Base-by-base conservation (phyloP, 495 filamentous ascomycete genomes). In the Bryoglossum gracile region DNA sequence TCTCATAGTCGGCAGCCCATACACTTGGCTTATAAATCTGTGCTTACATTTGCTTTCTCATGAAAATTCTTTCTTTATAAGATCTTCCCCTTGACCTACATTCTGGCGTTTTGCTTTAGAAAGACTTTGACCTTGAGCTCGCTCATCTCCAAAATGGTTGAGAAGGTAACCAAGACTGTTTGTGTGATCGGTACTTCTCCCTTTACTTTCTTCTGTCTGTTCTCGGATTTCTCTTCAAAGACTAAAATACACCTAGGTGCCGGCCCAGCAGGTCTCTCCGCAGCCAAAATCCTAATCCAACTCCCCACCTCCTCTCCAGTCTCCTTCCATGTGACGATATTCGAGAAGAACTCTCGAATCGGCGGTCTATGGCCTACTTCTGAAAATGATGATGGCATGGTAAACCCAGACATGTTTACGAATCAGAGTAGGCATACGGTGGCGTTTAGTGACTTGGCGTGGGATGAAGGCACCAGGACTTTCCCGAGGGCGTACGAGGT, bases 381-480 rank as follows among this genome's bases (percentile, higher is more conserved):
- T 6, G 71, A 77, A 22, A 16, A 26, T 5, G 51, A 53, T 26
- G 62, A 53, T 25, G 75, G 76, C 24, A 57, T 74, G 10, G 56
- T 90, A 8, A 74, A 83, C 49, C 81, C 83, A 3, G 64, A 69
- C 25, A 91, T 92, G 83, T 70, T 73, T 5, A 83, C 84, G 2
- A 95, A 95, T 64, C 77, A 87, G 44, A 87, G 82, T 63, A 76
- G 76, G 17, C 87, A 86, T 65, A 86, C 83, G 0, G 83, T 90
- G 32, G 72, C 78, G 33, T 92, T 94, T 61, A 85, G 86, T 9
- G 89, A 94, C 62, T 61, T 89, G 4, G 74, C 82, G 13, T 90
- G 87, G 86, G 60, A 59, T 2, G 60, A 69, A 6, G 61, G 62
- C 2, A 56, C 70, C 9, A 77, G 80, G 1, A 66, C 81, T 62